Evolutionary conservation across 2,329 filamentous ascomycete genomes (phyloP).

Genomic region (Botrytis pseudocinerea): DNA sequence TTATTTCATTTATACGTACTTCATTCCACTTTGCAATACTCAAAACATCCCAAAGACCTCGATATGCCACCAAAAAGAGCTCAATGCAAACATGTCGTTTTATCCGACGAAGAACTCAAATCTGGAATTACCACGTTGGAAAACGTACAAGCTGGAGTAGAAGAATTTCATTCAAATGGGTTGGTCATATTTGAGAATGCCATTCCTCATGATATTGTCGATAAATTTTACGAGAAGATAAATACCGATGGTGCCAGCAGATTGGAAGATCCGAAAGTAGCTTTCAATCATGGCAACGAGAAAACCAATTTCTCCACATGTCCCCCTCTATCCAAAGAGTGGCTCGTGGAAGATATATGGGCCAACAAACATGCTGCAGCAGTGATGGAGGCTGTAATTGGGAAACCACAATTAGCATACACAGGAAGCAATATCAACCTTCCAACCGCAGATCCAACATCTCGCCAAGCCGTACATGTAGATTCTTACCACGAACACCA

Average conservation of each 20-base stretch:
- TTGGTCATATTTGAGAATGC: slow-evolving; percentile 22
- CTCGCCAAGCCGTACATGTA: slow-evolving; percentile 57
- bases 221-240: slow-evolving; percentile 15
- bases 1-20: not conserved
- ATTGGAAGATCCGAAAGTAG: slow-evolving; percentile 10
- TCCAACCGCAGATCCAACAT: slow-evolving; percentile 33
- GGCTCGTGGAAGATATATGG: slow-evolving; percentile 44
- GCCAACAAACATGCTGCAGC: slow-evolving; percentile 43
- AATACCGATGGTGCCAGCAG: slow-evolving; percentile 1
- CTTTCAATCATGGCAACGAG: slow-evolving; percentile 49
- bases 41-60: not conserved
- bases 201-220: slow-evolving; percentile 13
- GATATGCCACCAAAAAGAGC: not conserved
- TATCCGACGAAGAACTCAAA: slow-evolving; percentile 17
- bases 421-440: slow-evolving; percentile 41
- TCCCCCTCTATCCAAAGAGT: slow-evolving; percentile 41
- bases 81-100: not conserved
- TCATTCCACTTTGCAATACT: not conserved
- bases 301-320: slow-evolving; percentile 47
- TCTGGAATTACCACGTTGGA: slow-evolving; percentile 12
- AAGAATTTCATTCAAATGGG: slow-evolving; percentile 20
- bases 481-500: slow-evolving; percentile 60
- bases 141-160: slow-evolving; percentile 14
- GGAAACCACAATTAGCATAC: slow-evolving; percentile 41
- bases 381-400: slow-evolving; percentile 41